Base-by-base conservation (phyloP, 2,329 filamentous ascomycete species). In the Karstenula rhodostoma region DNA sequence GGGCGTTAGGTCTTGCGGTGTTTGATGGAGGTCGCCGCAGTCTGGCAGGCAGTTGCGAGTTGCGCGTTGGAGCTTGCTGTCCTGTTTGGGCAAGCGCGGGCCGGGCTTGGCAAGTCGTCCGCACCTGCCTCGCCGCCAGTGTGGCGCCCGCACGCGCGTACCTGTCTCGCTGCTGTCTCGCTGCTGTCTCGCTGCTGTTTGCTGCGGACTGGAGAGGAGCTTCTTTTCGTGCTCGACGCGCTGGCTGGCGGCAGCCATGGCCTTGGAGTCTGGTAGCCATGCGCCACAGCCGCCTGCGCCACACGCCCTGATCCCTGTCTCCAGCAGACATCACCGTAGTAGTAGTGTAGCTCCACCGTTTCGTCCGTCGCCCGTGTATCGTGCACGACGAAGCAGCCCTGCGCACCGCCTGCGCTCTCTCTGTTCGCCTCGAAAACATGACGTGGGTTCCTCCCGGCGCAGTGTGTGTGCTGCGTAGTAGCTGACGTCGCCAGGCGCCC, bases 41-140 rank as follows among this genome's bases (percentile, higher is more conserved):
- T 40, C 17, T 40, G 56, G 61, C 57, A 75, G 74, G 73, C 72
- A 74, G 65, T 66, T 67, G 66, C 60, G 67, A 63, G 68, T 68
- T 73, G 66, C 72, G 73, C 71, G 67, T 68, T 65, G 60, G 68
- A 72, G 69, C 67, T 66, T 54, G 40, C 42, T 48, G 17, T 37
- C 59, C 49, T 37, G 13, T 61, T 57, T 42, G 22, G 62, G 48
- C 19, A 44, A 54, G 51, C 51, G 51, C 51, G 37, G 51, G 23
- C 3, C 33, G 19, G 32, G 43, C 51, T 54, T 54, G 51, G 51
- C 51, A 19, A 15, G 37, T 32, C 29, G 29, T 32, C 29, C 8
- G 29, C 29, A 32, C 29, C 29, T 6, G 29, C 29, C 29, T 32
- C 29, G 29, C 29, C 8, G 29, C 29, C 29, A 10, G 2, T 5